Percentiles rank a stretch among this genome's conserved stretches.
Evolutionary conservation across 73 alveolate genomes (phyloP).

Genomic region (Tetrahymena malaccensis): DNA sequence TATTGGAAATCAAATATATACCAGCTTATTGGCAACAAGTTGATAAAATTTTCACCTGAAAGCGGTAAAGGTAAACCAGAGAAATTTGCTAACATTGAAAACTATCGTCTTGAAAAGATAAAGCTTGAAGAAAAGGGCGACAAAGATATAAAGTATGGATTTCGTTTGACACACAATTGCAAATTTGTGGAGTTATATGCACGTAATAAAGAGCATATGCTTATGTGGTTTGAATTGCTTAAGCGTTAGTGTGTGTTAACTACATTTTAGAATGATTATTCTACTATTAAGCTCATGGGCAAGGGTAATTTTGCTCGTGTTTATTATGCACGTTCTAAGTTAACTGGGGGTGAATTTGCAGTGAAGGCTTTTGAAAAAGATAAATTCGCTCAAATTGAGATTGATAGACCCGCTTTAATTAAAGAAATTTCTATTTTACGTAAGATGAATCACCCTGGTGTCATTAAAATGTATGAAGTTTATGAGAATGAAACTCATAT

Average conservation of each 20-base stretch:
- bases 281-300: constrained; percentile 22
- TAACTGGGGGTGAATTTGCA: constrained; percentile 8
- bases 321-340: constrained; percentile 10
- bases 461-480: constrained; percentile 35
- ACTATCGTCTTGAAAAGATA: background rate
- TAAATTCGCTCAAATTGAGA: constrained; percentile 18
- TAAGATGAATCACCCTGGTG: constrained; percentile 37
- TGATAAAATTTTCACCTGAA: background rate
- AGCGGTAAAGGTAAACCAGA: background rate
- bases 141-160: constrained; percentile 5
- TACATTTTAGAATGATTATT: constrained; percentile 11
- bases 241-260: constrained; percentile 26
- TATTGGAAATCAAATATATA: background rate
- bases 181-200: constrained; percentile 27
- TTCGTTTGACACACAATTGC: constrained; percentile 13
- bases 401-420: constrained; percentile 36
- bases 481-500: constrained; percentile 35
- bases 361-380: constrained; percentile 41
- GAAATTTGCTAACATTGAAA: background rate
- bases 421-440: constrained; percentile 37
- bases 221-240: constrained; percentile 22
- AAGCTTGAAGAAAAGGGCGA: background rate
- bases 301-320: constrained; percentile 41
- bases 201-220: constrained; percentile 7
- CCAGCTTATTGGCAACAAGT: background rate